Conservation (phyloP, 129 eudicot genomes). For the Escallonia herrerae region DNA sequence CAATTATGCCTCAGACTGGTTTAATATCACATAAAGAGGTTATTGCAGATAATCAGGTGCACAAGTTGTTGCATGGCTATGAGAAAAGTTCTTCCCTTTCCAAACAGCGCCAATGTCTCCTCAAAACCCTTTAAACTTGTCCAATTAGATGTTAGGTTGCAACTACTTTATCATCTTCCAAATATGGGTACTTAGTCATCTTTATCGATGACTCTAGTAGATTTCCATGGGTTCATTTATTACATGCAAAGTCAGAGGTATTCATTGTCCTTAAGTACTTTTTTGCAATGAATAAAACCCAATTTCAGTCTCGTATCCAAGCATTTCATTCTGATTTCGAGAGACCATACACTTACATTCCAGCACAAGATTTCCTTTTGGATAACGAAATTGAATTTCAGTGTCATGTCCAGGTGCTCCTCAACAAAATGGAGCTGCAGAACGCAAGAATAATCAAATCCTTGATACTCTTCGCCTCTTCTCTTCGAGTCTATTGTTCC, state of each 20-base stretch:
- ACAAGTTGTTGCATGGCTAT: neutral
- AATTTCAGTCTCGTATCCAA: neutral
- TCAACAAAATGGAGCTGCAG: neutral
- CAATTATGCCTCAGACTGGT: neutral
- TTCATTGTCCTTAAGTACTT: neutral
- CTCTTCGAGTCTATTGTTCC: neutral
- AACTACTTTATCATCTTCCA: neutral
- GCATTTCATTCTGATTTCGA: neutral
- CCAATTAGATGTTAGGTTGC: neutral
- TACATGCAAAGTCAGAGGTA: conserved; percentile 1
- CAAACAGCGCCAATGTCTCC: neutral
- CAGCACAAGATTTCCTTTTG: neutral
- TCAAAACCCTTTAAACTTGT: neutral
- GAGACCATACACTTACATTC: neutral
- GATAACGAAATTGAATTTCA: neutral
- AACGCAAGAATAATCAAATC: neutral
- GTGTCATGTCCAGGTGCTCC: neutral
- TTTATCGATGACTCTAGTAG: conserved; percentile 1
- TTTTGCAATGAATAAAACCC: neutral
- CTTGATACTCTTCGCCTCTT: neutral
- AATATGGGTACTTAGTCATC: neutral
- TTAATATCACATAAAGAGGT: neutral
- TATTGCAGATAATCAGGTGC: neutral
- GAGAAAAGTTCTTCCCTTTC: too few relatives aligned
- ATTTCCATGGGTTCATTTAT: neutral